A percentile compares a stretch with the other conserved stretches of the same genome.
These are phyloP conservation scores for Penicillium polonicum DNA, from an alignment of 2,329 filamentous ascomycete species.

Conservation along the genomic window DNA sequence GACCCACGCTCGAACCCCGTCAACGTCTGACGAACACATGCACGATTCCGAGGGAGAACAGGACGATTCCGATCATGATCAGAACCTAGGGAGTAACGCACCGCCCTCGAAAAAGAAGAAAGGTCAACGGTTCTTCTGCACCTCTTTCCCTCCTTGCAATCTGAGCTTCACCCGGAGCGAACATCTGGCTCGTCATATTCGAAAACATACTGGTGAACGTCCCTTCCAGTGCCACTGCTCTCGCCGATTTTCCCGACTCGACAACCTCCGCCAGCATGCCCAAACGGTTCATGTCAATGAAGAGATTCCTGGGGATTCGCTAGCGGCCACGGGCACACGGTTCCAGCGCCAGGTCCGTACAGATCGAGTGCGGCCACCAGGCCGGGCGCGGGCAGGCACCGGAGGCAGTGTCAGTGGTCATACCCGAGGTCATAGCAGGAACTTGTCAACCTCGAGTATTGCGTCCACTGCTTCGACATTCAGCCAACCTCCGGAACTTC, in stretches of 20 bases:
- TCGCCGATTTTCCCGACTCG: slow-evolving; percentile 85
- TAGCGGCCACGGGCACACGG: slow-evolving; percentile 86
- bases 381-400: slow-evolving; percentile 73
- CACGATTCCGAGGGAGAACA: slow-evolving; percentile 74
- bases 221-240: slow-evolving; percentile 97
- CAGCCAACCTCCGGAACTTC: slow-evolving; percentile 60
- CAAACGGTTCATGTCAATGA: slow-evolving; percentile 98
- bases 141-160: slow-evolving; percentile 88
- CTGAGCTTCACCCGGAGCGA: slow-evolving; percentile 95
- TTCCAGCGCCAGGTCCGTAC: slow-evolving; percentile 91
- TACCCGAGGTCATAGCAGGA: slow-evolving; percentile 74
- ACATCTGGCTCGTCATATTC: slow-evolving; percentile 89
- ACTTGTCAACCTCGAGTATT: slow-evolving; percentile 86
- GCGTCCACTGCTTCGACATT: slow-evolving; percentile 70
- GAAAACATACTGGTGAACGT: slow-evolving; percentile 97
- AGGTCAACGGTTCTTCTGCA: slow-evolving; percentile 93
- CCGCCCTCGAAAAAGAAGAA: slow-evolving; percentile 91
- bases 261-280: slow-evolving; percentile 94
- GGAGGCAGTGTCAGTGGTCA: slow-evolving; percentile 70
- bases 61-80: slow-evolving; percentile 63
- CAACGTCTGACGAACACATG: slow-evolving; percentile 62
- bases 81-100: slow-evolving; percentile 60
- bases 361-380: slow-evolving; percentile 74
- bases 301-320: slow-evolving; percentile 88
- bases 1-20: slow-evolving; percentile 41